phyloP scores from a whole-genome alignment of 257 asterid genomes.

The Petrea volubilis region DNA sequence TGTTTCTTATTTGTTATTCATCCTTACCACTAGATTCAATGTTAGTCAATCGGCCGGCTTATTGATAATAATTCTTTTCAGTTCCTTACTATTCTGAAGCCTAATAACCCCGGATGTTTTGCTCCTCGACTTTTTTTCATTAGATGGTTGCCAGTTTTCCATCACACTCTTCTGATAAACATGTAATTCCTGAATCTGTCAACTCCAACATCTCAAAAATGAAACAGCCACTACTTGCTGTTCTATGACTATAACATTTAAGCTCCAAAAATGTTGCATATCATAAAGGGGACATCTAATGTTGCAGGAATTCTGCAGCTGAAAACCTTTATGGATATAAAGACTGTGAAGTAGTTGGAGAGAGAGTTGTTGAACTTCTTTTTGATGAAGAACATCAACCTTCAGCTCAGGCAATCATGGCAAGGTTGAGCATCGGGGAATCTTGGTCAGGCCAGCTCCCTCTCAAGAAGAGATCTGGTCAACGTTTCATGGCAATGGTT shows the following conservation, averaged over 20 bases:
- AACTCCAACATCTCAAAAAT: neutral
- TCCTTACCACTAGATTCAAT: too few species aligned
- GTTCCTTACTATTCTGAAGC: too few species aligned
- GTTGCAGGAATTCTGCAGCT: slow-evolving; percentile 71
- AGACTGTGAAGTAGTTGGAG: slow-evolving; percentile 59
- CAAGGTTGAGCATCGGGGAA: slow-evolving; percentile 45
- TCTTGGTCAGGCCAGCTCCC: slow-evolving; percentile 83
- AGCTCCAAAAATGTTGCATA: slow-evolving; percentile 2
- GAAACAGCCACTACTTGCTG: neutral
- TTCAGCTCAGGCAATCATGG: slow-evolving; percentile 31
- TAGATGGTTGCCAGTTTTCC: too few species aligned
- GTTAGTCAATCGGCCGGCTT: too few species aligned
- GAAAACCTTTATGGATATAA: slow-evolving; percentile 76
- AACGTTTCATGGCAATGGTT: slow-evolving; percentile 60
- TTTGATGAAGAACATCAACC: slow-evolving; percentile 46
- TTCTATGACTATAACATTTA: neutral
- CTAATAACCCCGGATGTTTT: too few species aligned
- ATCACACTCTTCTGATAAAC: too few species aligned
- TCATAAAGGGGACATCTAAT: neutral
- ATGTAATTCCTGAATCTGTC: neutral
- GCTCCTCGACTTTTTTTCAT: too few species aligned
- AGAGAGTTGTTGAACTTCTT: slow-evolving; percentile 38
- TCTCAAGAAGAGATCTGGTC: slow-evolving; percentile 55
- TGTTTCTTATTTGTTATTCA: too few species aligned
- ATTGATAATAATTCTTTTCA: too few species aligned